Evolutionary conservation across 345 rosid species (phyloP), one percentile per base, ranked within the genome.

Genomic region (Lagerstroemia speciosa): DNA sequence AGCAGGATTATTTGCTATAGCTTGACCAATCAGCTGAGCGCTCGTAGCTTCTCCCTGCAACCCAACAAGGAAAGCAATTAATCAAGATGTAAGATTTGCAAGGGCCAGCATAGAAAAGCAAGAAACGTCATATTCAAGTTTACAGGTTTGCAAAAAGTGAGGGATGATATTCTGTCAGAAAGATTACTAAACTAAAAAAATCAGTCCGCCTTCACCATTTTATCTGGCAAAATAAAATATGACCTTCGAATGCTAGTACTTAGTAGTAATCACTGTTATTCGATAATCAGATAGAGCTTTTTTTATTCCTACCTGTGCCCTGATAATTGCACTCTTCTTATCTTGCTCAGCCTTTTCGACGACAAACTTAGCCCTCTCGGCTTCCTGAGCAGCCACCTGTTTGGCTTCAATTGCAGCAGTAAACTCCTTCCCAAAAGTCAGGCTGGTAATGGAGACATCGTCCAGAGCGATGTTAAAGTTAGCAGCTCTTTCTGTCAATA

Each of bases 301-400:
- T 41, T 9, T 9, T 9, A 36, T 4, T 36, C 78, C 73, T 62
- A 91, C 98, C 96, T 93, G 85, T 1, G 97, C 97, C 65, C 96
- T 86, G 77, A 93, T 93, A 34, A 93, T 78, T 46, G 96, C 97
- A 81, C 96, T 93, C 78, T 34, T 89, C 84, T 87, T 91, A 83
- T 93, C 98, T 46, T 90, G 97, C 72, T 93, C 94, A 40, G 97
- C 98, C 72, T 93, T 93, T 68, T 93, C 97, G n/a, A 91, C 96
- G 3, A 91, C 84, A 71, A 89, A 93, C 76, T 93, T 93, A 33
- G 97, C 98, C 68, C 96, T 78, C 80, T 91, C 96, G 65, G 96
- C 97, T 65, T 93, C 98, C 77, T 91, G 98, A 41, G 96, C 98
- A 0, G 96, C 97, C 71, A 93, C 98, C 73, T 91, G 94, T 68